Evolutionary conservation across 805 yeast species (phyloP), one percentile per base, ranked within the genome.

Genomic region (Saccharomyces cerevisiae): DNA sequence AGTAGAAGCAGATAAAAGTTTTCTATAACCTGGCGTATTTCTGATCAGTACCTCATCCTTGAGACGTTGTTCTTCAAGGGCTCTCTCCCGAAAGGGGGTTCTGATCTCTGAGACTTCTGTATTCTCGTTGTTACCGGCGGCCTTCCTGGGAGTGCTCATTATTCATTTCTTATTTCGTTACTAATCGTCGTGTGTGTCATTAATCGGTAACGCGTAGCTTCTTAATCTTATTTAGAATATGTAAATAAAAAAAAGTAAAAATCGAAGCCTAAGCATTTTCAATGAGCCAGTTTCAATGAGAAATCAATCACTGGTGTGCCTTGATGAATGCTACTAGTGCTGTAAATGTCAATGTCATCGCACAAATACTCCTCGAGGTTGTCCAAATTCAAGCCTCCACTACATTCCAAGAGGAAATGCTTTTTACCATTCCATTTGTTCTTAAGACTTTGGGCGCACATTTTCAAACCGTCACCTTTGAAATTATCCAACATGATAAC

Each of bases 401-500:
- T 84, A 71, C 97, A 91, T 70, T 91, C 98, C 51, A 91, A 76
- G 58, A 89, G 70, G 61, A 88, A 89, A 1, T 73, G 62, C 54
- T 76, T 78, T 46, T 67, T 63, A 13, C 69, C 70, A 3, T 66
- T 62, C 82, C 87, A 88, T 60, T 75, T 75, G 2, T 62, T 55
- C 67, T 85, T 89, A 57, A 91, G 72, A 58, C 71, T 77, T 29
- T 66, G 67, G 0, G 97, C 96, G 21, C 85, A 92, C 0, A 66
- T 60, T 57, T 79, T 82, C 55, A 91, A 74, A 17, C 77, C 85
- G 0, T 76, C 79, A 2, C 89, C 88, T 3, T 76, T 67, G 69
- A 92, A 92, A 69, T 91, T 91, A 66, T 91, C 98, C 65, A 91
- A 78, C 98, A 91, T 91, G 57, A 92, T 85, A 22, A 92, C 87